Percentiles rank a stretch among this genome's conserved stretches.
These are phyloP conservation scores for Calonectria henricotiae DNA, from an alignment of 2,329 filamentous ascomycete genomes.

Conservation along the genomic window DNA sequence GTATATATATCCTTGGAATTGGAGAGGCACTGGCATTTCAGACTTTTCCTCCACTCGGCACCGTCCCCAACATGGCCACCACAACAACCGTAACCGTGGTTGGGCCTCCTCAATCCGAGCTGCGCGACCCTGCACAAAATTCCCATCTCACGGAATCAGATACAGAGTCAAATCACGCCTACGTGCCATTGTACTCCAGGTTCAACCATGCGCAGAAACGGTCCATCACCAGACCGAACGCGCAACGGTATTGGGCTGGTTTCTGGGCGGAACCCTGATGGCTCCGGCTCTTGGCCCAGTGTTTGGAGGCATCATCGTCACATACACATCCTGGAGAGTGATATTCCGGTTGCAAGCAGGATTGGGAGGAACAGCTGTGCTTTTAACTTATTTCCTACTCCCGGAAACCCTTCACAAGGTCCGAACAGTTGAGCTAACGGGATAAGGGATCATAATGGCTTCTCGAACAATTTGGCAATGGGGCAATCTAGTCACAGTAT, in stretches of 20 bases:
- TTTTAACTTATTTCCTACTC: slow-evolving; percentile 71
- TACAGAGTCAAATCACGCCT: not conserved
- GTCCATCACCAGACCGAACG: slow-evolving; percentile 65
- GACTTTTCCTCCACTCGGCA: not conserved
- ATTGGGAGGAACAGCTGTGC: slow-evolving; percentile 64
- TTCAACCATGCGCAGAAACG: slow-evolving; percentile 3
- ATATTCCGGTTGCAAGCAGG: slow-evolving; percentile 81
- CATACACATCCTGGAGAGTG: slow-evolving; percentile 75
- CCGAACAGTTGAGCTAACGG: not conserved
- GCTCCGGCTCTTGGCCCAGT: slow-evolving; percentile 77
- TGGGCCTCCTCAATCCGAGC: not conserved
- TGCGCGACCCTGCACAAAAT: not conserved
- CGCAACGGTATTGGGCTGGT: slow-evolving; percentile 78
- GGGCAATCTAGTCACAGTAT: slow-evolving; percentile 5
- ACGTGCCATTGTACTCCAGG: not conserved
- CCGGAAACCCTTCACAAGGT: slow-evolving; percentile 70
- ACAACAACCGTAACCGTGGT: slow-evolving; percentile 2
- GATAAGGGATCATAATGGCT: not conserved
- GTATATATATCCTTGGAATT: not conserved
- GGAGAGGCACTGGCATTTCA: not conserved
- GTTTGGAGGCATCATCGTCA: slow-evolving; percentile 79
- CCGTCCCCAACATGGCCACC: not conserved
- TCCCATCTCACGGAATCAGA: not conserved
- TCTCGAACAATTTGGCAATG: not conserved
- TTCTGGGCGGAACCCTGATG: slow-evolving; percentile 76